Base-by-base conservation (phyloP, 257 asterid genomes). In the Eustoma russellianum region DNA sequence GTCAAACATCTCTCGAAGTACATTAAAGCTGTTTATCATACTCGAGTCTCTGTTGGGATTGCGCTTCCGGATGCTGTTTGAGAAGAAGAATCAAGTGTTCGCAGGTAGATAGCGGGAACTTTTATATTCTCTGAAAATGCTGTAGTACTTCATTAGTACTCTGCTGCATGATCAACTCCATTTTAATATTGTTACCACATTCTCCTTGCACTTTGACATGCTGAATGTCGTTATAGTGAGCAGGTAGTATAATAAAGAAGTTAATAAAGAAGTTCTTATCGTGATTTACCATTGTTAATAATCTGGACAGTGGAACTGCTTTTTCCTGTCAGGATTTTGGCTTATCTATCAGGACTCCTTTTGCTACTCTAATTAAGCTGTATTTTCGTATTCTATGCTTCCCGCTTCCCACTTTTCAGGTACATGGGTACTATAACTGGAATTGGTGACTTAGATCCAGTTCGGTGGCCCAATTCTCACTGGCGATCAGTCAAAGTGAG, bases 41-140 rank as follows among this genome's bases (percentile, higher is more conserved):
- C 96, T 0, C 92, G 93, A 13, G 89, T 90, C 66, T 90, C 98
- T 13, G 95, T 90, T 55, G 98, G 98, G 46, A 38, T 86, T 86
- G 98, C 93, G 98, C 43, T 90, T 90, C 35, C 79, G 98, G 33
- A 90, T 90, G 98, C 84, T 90, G 33, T 90, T 90, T 70, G 98
- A 90, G 75, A 90, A 96, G 98, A 90, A 75, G 98, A 90, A 83
- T 90, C 98, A 35, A 86, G 95, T 68, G 96, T 91, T 49, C 98
- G 98, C 72, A 91, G 98, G 98, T 87, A 70, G 44, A 17, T 48
- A 38, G 47, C 55, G 18, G n/a, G 50, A 46, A 56, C 19, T 38
- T 38, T 38, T 9, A 38, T 38, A 38, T 38, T 10, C 43, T 7
- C 10, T 11, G 12, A 38, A 8, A 8, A 38, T 38, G 43, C 9